A percentile compares a stretch with the other conserved stretches of the same genome.
These are phyloP conservation scores for Russula brevipes DNA, from an alignment of 768 basidiomycete species.

Conservation along the genomic window DNA sequence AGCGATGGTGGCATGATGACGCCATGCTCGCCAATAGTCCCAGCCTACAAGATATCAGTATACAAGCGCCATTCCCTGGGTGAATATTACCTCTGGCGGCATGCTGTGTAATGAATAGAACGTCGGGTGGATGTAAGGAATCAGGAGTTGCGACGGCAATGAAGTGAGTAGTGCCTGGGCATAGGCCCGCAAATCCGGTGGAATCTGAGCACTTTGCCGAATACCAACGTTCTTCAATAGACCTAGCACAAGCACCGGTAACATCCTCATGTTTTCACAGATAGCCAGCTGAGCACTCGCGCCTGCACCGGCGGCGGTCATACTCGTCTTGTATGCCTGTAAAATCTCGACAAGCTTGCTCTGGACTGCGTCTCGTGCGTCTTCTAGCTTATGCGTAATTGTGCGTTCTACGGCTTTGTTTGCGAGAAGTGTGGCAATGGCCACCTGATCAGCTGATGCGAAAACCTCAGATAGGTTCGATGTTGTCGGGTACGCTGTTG, in stretches of 20 bases:
- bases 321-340: slow-evolving; percentile 87
- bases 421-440: slow-evolving; percentile 75
- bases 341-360: slow-evolving; percentile 83
- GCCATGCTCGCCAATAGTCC: slow-evolving; percentile 85
- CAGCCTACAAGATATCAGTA: slow-evolving; percentile 50
- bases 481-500: slow-evolving; percentile 82
- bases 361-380: slow-evolving; percentile 77
- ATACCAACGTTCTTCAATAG: slow-evolving; percentile 95
- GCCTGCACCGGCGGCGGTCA: slow-evolving; percentile 90
- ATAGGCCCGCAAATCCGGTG: slow-evolving; percentile 93
- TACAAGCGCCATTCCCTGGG: background rate
- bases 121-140: slow-evolving; percentile 91
- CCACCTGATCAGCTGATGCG: slow-evolving; percentile 85
- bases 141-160: slow-evolving; percentile 81
- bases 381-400: slow-evolving; percentile 81
- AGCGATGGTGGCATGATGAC: slow-evolving; percentile 82
- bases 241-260: slow-evolving; percentile 86
- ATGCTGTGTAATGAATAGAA: slow-evolving; percentile 98
- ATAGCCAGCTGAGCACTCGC: slow-evolving; percentile 92
- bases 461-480: slow-evolving; percentile 84
- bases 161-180: slow-evolving; percentile 90
- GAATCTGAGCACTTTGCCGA: slow-evolving; percentile 94
- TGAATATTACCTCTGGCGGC: slow-evolving; percentile 68
- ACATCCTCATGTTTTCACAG: slow-evolving; percentile 90
- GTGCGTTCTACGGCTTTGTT: slow-evolving; percentile 92